Base-by-base conservation (phyloP, 495 filamentous ascomycete species). In the Tuber brumale region DNA sequence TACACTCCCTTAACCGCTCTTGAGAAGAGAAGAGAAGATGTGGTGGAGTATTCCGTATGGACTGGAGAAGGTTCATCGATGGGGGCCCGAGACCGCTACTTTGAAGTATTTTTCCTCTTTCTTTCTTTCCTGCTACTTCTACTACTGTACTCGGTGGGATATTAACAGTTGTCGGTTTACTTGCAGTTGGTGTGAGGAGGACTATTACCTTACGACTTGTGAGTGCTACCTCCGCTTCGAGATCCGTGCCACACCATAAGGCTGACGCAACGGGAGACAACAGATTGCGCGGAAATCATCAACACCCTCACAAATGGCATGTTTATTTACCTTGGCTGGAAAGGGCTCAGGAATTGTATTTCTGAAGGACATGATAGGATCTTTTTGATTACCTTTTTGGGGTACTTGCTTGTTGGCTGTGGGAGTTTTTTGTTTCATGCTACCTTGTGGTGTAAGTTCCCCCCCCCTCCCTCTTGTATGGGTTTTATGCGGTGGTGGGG, bases 341-440 rank as follows among this genome's bases (percentile, higher is more conserved):
- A 90, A 80, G 93, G 93, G 6, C 87, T 94, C 74, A 85, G 87
- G 45, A 92, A 89, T 84, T 94, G 92, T 81, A 82, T 89, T 21
- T 87, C 87, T 75, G 86, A 94, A 84, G 85, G 87, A 43, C 93
- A 95, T 84, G 91, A 93, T 75, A 85, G 84, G 74, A 89, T 95
- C 66, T 95, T 95, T 84, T 75, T 89, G 73, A 86, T 94, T 14
- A 87, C 90, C 37, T 94, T 89, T 79, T 78, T 88, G 72, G 93
- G 93, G 44, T 95, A 94, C 82, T 84, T 94, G 2, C 83, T 93
- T n/a, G 92, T 97, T 3, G 93, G 93, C 19, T 85, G 88, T 14
- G 93, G 93, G 14, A 94, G 91, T 77, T 93, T 94, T 83, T 84
- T 92, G 35, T 97, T 97, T 80, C 93, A 97, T 80, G 87, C 91